These are phyloP conservation scores for Lentithecium fluviatile DNA, from an alignment of 495 filamentous ascomycete species.

Conservation along the genomic window DNA sequence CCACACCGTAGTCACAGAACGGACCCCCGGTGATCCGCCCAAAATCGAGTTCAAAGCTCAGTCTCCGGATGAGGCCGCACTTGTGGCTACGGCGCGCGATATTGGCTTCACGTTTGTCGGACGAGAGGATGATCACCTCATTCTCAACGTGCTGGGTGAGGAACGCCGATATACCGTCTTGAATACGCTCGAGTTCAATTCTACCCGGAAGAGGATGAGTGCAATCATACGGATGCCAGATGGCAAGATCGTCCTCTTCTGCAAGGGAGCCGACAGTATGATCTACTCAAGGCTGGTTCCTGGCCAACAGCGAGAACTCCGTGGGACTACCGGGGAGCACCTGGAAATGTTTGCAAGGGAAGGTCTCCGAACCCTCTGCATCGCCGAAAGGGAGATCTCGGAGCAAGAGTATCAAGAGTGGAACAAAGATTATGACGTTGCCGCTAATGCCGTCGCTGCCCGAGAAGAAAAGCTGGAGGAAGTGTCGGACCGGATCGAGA, in stretches of 20 bases:
- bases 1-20: conserved; percentile 93
- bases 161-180: conserved; percentile 82
- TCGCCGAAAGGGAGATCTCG: conserved; percentile 78
- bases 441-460: conserved; percentile 76
- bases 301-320: conserved; percentile 82
- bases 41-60: conserved; percentile 95
- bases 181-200: conserved; percentile 97
- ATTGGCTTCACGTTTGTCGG: conserved; percentile 95
- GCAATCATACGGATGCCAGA: conserved; percentile 96
- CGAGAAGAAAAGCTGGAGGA: conserved; percentile 93
- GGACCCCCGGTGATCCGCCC: conserved; percentile 81
- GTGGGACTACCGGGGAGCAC: conserved; percentile 83
- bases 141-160: conserved; percentile 81
- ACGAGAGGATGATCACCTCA: conserved; percentile 70
- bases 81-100: conserved; percentile 92
- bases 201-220: conserved; percentile 95
- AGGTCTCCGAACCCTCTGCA: conserved; percentile 90
- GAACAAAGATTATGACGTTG: conserved; percentile 83
- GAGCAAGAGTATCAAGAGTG: conserved; percentile 87
- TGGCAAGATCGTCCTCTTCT: conserved; percentile 87
- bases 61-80: conserved; percentile 92
- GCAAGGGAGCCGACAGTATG: conserved; percentile 96
- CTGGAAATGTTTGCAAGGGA: conserved; percentile 95
- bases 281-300: conserved; percentile 89
- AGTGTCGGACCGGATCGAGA: conserved; percentile 86